Conservation (phyloP, 805 yeast species). For the Jamesozyma jinghongensis region DNA sequence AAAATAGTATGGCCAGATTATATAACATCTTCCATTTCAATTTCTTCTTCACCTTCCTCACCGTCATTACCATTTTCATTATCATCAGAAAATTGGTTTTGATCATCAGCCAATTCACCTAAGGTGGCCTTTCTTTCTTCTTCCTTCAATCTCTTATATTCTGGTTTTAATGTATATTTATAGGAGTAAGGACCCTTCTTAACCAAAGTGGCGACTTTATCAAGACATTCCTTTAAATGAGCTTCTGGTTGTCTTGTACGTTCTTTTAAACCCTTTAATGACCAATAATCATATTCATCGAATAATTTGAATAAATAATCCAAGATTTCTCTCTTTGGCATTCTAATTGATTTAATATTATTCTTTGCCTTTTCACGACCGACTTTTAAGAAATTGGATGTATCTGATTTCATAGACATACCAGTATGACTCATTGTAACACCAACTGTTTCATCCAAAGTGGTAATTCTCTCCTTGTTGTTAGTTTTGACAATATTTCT, state of each 20-base stretch:
- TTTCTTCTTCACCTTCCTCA: slow-evolving; percentile 58
- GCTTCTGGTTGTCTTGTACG: slow-evolving; percentile 93
- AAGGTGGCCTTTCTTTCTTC: slow-evolving; percentile 63
- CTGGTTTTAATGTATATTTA: slow-evolving; percentile 83
- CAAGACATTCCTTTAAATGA: slow-evolving; percentile 82
- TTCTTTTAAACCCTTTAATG: slow-evolving; percentile 86
- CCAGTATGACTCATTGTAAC: slow-evolving; percentile 81
- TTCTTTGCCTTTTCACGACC: slow-evolving; percentile 41
- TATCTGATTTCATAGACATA: slow-evolving; percentile 66
- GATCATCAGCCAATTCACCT: slow-evolving; percentile 39
- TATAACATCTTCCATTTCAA: slow-evolving; percentile 69
- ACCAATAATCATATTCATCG: slow-evolving; percentile 95
- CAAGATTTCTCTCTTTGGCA: slow-evolving; percentile 86
- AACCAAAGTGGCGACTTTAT: slow-evolving; percentile 77
- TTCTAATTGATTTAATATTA: slow-evolving; percentile 67
- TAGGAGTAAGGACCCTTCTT: slow-evolving; percentile 95
- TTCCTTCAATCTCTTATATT: slow-evolving; percentile 71
- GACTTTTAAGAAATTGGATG: slow-evolving; percentile 56
- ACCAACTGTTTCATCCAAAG: slow-evolving; percentile 75
- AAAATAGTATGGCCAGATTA: slow-evolving; percentile 13
- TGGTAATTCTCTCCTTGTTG: slow-evolving; percentile 53
- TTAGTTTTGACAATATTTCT: slow-evolving; percentile 39
- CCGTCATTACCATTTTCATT: slow-evolving; percentile 23
- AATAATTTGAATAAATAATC: slow-evolving; percentile 81
- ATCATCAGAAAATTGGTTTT: slow-evolving; percentile 1